Evolutionary conservation across 2,329 filamentous ascomycete genomes (phyloP), one percentile per base, ranked within the genome.

Genomic region (Monosporascus cannonballus): DNA sequence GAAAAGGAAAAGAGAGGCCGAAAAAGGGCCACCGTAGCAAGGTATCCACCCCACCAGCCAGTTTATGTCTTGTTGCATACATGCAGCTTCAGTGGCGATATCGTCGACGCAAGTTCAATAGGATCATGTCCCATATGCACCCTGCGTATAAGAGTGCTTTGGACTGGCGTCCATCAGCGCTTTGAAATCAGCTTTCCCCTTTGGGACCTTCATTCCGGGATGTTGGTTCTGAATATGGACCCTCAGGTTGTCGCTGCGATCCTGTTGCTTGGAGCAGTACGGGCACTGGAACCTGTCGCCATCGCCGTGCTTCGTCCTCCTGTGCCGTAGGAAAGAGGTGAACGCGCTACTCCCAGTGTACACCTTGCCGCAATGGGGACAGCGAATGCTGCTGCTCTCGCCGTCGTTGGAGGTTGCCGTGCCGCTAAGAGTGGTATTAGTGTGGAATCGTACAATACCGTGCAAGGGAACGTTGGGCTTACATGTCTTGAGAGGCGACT

Each of bases 171-270:
- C 27, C 3, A 30, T 14, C 27, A 30, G 27, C 27, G n/a, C 48
- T n/a, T 44, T 41, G 18, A 25, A 20, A 15, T 45, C 42, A 27
- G 34, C 38, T 37, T 47, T 30, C 30, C 39, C 20, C 36, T 47
- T 53, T n/a, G 51, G 51, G 6, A 50, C 42, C 18, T 22, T 30
- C 20, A 17, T 20, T 22, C 41, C 30, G 8, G 48, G 48, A 25
- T 53, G 51, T 15, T 42, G 22, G 22, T 17, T 44, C 36, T 45
- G 18, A 18, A 53, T 53, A 44, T 53, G 51, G 17, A 47, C 39
- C 30, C 38, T 25, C 15, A 53, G 44, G 38, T 53, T 53, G 22
- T 41, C 30, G 36, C 25, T 53, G 17, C 51, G 48, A 17, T 25
- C 30, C 34, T 53, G 36, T 8, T 4, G 15, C 24, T 50, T 45